phyloP scores from a whole-genome alignment of 257 asterid genomes.

The Galeopsis tetrahit region DNA sequence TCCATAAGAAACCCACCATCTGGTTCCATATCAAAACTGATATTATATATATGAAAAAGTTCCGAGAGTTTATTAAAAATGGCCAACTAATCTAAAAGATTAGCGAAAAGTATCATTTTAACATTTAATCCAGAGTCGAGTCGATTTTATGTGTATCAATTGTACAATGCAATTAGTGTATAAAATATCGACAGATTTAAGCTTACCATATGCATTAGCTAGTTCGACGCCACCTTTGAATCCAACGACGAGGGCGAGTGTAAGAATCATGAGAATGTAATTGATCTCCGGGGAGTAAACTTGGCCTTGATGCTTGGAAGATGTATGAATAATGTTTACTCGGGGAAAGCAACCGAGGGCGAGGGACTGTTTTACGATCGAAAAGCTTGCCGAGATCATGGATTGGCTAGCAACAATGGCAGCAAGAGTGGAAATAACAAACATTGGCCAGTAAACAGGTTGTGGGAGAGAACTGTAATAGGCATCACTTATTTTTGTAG shows the following conservation, averaged over 20 bases:
- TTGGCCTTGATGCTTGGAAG: conserved; percentile 64
- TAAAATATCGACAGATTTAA: no score
- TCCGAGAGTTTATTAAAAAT: no score
- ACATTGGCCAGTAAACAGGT: conserved; percentile 78
- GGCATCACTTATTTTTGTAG: conserved; percentile 57
- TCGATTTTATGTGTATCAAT: no score
- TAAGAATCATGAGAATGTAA: conserved; percentile 48
- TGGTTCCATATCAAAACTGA: no score
- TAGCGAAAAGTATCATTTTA: no score
- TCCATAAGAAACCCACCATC: no score
- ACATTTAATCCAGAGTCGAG: no score
- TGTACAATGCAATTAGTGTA: no score
- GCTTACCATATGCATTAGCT: conserved; percentile 66
- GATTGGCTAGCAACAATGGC: conserved; percentile 73
- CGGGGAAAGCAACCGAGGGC: conserved; percentile 75
- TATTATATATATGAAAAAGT: no score
- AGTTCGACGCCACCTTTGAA: conserved; percentile 63
- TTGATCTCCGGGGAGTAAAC: conserved; percentile 80
- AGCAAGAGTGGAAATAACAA: conserved; percentile 59
- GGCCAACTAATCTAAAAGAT: no score
- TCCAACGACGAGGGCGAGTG: conserved; percentile 50
- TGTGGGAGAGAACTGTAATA: conserved; percentile 67
- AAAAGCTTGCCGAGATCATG: conserved; percentile 74
- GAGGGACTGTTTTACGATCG: conserved; percentile 69
- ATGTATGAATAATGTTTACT: conserved; percentile 69